Base-by-base conservation (phyloP, 2,329 filamentous ascomycete species). In the Sarocladiaceae sp. region DNA sequence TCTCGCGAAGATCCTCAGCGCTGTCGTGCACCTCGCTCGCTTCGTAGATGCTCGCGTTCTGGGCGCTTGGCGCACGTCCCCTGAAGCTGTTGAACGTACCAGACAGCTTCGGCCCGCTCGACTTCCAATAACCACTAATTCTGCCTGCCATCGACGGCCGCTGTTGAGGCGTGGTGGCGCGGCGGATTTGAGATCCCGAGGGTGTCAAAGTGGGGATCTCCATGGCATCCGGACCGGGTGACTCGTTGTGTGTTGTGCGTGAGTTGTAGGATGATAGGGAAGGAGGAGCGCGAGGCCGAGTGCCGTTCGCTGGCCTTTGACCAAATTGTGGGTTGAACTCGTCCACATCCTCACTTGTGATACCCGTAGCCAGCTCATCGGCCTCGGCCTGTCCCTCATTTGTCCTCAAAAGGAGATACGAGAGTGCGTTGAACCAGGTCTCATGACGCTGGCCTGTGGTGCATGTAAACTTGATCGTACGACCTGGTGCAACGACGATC, bases 371-470 rank as follows among this genome's bases (percentile, higher is more conserved):
- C 48, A 76, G 65, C 51, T 74, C 82, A 50, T 86, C 75, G 3
- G 76, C 72, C 51, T 80, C 77, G 6, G 76, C 69, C 43, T 78
- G 74, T n/a, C 70, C 75, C 29, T 84, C 82, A 24, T 80, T 74
- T 20, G 83, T 89, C 35, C 90, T 82, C 23, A 95, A 74, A 27
- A 97, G 75, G 12, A 98, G 76, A 61, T 98, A 98, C 1, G 88
- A 95, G 45, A 98, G 73, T 0, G 93, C 90, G 58, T 97, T 97
- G 74, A 93, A 95, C 93, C 93, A 98, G 1, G 90, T 97, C 68
- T 98, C 93, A 58, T 98, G 93, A 48, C 93, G 79, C 61, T 96
- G 89, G 29, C 88, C 86, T 3, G 93, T 98, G 2, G 88, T 83
- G 50, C 91, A 94, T 2, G 93, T 98, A 53, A 98, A 95, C 64